Percentiles rank a stretch among this genome's conserved stretches.
These are phyloP conservation scores for Ogataea parapolymorpha DNA, from an alignment of 805 yeast genomes.

Conservation along the genomic window DNA sequence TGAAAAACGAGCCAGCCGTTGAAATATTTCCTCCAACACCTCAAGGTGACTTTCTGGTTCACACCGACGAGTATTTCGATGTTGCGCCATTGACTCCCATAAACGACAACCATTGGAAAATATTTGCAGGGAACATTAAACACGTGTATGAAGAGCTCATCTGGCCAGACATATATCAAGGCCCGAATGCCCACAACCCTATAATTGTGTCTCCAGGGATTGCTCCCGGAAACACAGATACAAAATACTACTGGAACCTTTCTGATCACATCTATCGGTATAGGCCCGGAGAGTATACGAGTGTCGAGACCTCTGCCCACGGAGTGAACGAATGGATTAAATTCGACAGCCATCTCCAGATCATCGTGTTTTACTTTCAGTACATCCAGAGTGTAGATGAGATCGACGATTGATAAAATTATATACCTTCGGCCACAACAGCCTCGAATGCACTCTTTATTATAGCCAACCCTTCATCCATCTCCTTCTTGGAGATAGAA, in stretches of 20 bases:
- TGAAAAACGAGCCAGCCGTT: constrained; percentile 27
- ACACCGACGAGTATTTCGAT: constrained; percentile 25
- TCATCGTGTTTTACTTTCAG: constrained; percentile 51
- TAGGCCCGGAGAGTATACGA: constrained; percentile 40
- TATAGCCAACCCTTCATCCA: constrained; percentile 17
- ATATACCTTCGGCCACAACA: constrained; percentile 5
- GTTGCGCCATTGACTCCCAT: constrained; percentile 41
- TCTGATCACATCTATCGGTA: constrained; percentile 55
- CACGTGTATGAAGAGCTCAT: constrained; percentile 52
- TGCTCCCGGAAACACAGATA: constrained; percentile 61
- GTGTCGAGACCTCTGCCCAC: constrained; percentile 40
- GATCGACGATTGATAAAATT: constrained; percentile 5
- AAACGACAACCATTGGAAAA: constrained; percentile 36
- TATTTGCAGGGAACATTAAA: constrained; percentile 51
- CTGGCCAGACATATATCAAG: constrained; percentile 26
- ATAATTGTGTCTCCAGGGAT: constrained; percentile 44
- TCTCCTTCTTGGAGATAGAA: constrained; percentile 22
- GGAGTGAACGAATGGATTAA: constrained; percentile 58
- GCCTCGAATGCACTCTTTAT: constrained; percentile 17
- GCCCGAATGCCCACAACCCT: constrained; percentile 15
- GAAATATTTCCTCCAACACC: constrained; percentile 26
- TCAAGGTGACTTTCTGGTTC: constrained; percentile 43
- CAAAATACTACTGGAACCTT: constrained; percentile 55
- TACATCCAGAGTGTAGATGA: constrained; percentile 34
- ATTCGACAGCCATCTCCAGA: constrained; percentile 52